These are phyloP conservation scores for Trichoderma koningiopsis DNA, from an alignment of 2,329 filamentous ascomycete species.

Conservation along the genomic window DNA sequence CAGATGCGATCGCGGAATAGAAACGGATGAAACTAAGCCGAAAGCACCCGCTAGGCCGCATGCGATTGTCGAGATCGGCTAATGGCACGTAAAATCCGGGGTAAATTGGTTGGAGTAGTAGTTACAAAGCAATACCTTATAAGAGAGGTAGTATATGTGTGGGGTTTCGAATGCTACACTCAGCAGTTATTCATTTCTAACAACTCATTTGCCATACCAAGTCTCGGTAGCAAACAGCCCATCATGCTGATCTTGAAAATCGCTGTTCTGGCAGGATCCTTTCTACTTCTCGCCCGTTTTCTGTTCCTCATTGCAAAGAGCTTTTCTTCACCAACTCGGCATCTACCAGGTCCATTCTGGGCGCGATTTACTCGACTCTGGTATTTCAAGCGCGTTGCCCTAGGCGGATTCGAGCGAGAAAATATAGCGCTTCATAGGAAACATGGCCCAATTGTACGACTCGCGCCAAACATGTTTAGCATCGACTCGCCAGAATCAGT, in stretches of 20 bases:
- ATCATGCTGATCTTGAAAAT: background rate
- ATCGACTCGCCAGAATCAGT: conserved; percentile 42
- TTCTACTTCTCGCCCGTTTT: background rate
- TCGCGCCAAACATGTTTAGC: conserved; percentile 46
- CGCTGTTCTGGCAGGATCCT: background rate
- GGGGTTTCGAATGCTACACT: background rate
- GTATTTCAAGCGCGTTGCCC: conserved; percentile 43
- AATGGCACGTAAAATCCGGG: background rate
- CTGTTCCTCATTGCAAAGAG: background rate
- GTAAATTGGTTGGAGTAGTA: background rate
- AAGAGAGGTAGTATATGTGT: background rate
- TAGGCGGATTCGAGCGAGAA: conserved; percentile 43
- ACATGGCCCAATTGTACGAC: conserved; percentile 45
- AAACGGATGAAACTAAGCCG: background rate
- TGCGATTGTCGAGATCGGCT: background rate
- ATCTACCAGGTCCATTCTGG: conserved; percentile 46
- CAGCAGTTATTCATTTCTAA: background rate
- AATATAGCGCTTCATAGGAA: conserved; percentile 45
- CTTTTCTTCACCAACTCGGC: conserved; percentile 6
- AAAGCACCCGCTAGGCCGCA: background rate
- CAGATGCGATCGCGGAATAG: background rate
- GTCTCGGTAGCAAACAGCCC: background rate
- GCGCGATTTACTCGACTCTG: conserved; percentile 48
- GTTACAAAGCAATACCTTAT: background rate
- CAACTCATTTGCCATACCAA: background rate